Conservation (phyloP, 2,329 filamentous ascomycete species). For the Magnaporthales sp. region DNA sequence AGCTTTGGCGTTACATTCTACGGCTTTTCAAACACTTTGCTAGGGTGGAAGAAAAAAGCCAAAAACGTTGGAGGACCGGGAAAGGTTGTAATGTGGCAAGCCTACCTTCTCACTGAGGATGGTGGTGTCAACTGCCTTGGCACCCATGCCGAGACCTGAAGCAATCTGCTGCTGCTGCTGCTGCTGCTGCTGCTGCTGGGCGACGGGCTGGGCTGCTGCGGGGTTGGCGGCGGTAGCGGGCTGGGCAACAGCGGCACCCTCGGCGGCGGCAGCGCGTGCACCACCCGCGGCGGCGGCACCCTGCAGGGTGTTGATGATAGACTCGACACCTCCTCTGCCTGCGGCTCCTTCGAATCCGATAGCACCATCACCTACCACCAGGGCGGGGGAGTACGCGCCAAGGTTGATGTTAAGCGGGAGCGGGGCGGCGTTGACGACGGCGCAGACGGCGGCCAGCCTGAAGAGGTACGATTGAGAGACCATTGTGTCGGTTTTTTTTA, state of each 20-base stretch:
- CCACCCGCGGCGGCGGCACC: slow-evolving; percentile 34
- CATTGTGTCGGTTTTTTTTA: slow-evolving; percentile 4
- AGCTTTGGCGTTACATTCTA: neutral
- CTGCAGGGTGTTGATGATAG: slow-evolving; percentile 34
- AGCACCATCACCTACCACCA: slow-evolving; percentile 34
- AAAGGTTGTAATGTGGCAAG: neutral
- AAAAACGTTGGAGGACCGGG: neutral
- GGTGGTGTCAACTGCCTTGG: neutral
- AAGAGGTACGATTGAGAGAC: slow-evolving; percentile 3
- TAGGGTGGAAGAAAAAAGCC: neutral
- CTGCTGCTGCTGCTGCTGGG: slow-evolving; percentile 9
- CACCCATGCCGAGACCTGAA: slow-evolving; percentile 9
- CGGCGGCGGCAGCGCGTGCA: slow-evolving; percentile 16
- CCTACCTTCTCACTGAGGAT: slow-evolving; percentile 26
- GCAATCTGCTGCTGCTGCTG: too few relatives aligned
- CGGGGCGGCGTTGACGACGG: slow-evolving; percentile 8
- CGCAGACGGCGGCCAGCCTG: slow-evolving; percentile 7
- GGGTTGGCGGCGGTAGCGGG: slow-evolving; percentile 10
- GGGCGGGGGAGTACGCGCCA: slow-evolving; percentile 33
- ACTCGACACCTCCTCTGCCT: slow-evolving; percentile 29
- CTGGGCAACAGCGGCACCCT: slow-evolving; percentile 12
- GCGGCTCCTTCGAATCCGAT: slow-evolving; percentile 36
- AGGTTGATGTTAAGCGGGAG: slow-evolving; percentile 27
- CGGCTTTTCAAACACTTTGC: slow-evolving; percentile 6
- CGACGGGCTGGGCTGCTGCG: slow-evolving; percentile 5